Conservation (phyloP, 192 early-diverging fungal genomes). For the Umbelopsis vinacea region DNA sequence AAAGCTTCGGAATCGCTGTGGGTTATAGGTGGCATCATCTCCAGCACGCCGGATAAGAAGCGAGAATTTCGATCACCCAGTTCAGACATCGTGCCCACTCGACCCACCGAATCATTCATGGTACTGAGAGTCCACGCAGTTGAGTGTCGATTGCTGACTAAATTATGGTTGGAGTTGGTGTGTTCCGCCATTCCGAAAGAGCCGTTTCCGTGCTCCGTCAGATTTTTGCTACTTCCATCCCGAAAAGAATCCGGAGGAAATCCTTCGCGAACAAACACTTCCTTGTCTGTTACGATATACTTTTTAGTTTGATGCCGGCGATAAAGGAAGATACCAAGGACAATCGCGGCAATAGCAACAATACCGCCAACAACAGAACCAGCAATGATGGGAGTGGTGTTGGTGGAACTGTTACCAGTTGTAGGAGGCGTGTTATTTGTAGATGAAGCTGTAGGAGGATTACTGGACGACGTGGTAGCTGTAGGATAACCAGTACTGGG, state of each 20-base stretch:
- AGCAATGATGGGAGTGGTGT: constrained; percentile 35
- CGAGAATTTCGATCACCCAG: constrained; percentile 31
- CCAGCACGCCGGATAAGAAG: constrained; percentile 25
- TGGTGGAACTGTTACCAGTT: not conserved
- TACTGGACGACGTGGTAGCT: not conserved
- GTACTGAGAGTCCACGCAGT: constrained; percentile 9
- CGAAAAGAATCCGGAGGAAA: not conserved
- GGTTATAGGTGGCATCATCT: constrained; percentile 22
- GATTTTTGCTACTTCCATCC: not conserved
- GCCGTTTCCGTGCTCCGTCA: not conserved
- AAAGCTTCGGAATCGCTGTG: constrained; percentile 2
- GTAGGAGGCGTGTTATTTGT: not conserved
- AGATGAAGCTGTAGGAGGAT: not conserved
- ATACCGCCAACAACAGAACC: constrained; percentile 47
- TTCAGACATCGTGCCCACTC: constrained; percentile 20
- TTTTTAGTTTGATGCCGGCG: not conserved
- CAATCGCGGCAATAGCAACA: constrained; percentile 40
- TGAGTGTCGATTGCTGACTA: constrained; percentile 11
- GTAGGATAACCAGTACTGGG: constrained; percentile 30
- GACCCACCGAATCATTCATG: not conserved
- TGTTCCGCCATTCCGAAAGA: constrained; percentile 1
- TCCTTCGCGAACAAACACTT: not conserved
- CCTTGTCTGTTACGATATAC: not conserved
- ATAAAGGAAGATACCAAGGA: constrained; percentile 24
- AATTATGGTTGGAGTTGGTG: not conserved